Percentiles rank a stretch among this genome's conserved stretches.
These are phyloP conservation scores for Blastobotrys indianensis DNA, from an alignment of 1,139 yeast species.

Conservation along the genomic window DNA sequence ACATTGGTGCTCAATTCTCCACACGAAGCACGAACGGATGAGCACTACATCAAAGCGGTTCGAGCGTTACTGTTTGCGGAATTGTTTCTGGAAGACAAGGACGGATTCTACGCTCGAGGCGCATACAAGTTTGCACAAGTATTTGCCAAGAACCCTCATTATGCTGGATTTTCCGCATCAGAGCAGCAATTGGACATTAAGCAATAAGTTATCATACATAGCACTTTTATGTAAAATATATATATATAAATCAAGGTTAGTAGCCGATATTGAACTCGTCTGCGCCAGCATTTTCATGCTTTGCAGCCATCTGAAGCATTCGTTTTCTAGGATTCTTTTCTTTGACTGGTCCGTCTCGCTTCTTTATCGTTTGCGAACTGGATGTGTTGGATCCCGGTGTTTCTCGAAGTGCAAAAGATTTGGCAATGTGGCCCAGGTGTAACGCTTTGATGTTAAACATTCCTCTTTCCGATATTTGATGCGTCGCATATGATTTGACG, in stretches of 20 bases:
- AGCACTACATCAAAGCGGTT: slow-evolving; percentile 26
- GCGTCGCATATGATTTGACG: slow-evolving; percentile 95
- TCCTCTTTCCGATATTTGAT: slow-evolving; percentile 68
- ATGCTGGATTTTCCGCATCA: slow-evolving; percentile 11
- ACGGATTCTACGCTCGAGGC: slow-evolving; percentile 23
- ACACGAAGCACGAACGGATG: slow-evolving; percentile 16
- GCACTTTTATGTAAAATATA: too few species aligned
- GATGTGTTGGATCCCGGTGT: slow-evolving; percentile 48
- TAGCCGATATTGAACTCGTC: slow-evolving; percentile 67
- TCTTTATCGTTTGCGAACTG: neutral
- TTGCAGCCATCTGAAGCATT: slow-evolving; percentile 74
- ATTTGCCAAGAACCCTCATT: slow-evolving; percentile 10
- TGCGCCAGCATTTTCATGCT: slow-evolving; percentile 49
- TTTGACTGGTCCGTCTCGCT: slow-evolving; percentile 3
- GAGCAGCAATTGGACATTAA: slow-evolving; percentile 6
- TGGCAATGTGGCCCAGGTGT: slow-evolving; percentile 94
- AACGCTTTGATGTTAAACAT: slow-evolving; percentile 73
- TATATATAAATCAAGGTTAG: neutral
- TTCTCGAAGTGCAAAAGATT: slow-evolving; percentile 89
- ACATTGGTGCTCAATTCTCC: slow-evolving; percentile 19
- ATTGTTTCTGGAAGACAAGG: slow-evolving; percentile 15
- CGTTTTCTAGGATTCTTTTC: slow-evolving; percentile 40
- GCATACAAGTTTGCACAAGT: slow-evolving; percentile 20
- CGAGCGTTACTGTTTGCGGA: slow-evolving; percentile 26
- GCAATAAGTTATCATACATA: neutral